Percentiles rank a stretch among this genome's conserved stretches.
These are phyloP conservation scores for Remersonia thermophila DNA, from an alignment of 2,329 filamentous ascomycete species.

Conservation along the genomic window DNA sequence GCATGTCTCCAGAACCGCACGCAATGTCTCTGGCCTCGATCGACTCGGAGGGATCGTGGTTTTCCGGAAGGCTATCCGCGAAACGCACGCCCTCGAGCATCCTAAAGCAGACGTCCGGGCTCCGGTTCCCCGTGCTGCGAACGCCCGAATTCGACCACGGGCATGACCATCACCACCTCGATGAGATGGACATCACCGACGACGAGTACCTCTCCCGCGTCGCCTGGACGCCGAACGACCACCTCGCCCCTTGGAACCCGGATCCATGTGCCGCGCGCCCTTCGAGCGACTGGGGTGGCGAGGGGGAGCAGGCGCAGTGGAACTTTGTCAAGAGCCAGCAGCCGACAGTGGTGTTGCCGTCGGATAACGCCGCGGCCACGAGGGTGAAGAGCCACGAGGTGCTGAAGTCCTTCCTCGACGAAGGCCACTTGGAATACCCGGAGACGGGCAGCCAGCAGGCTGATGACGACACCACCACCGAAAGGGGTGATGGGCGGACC, in stretches of 20 bases:
- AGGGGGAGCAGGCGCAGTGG: conserved; percentile 38
- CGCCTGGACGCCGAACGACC: conserved; percentile 15
- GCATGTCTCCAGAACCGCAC: conserved; percentile 46
- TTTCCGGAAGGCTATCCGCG: conserved; percentile 54
- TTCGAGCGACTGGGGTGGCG: conserved; percentile 50
- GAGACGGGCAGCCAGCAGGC: conserved; percentile 16
- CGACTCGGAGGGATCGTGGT: conserved; percentile 92
- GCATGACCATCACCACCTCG: conserved; percentile 39
- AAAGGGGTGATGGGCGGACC: conserved; percentile 25
- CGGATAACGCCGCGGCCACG: conserved; percentile 21
- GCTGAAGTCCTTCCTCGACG: conserved; percentile 30
- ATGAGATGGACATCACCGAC: conserved; percentile 52
- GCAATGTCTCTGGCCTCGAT: conserved; percentile 86
- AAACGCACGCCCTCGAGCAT: conserved; percentile 32
- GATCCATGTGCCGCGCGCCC: conserved; percentile 38
- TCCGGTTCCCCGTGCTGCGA: conserved; percentile 26
- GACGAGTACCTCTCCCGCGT: conserved; percentile 62
- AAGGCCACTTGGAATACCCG: no score
- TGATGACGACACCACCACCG: conserved; percentile 9
- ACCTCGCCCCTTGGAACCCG: conserved; percentile 19
- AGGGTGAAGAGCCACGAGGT: conserved; percentile 42
- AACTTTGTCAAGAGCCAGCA: conserved; percentile 37
- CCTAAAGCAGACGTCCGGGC: conserved; percentile 10
- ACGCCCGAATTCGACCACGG: conserved; percentile 26
- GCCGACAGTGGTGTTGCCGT: conserved; percentile 48